phyloP scores from a whole-genome alignment of 208 protist genomes.

The Wallacemonas rigidus region DNA sequence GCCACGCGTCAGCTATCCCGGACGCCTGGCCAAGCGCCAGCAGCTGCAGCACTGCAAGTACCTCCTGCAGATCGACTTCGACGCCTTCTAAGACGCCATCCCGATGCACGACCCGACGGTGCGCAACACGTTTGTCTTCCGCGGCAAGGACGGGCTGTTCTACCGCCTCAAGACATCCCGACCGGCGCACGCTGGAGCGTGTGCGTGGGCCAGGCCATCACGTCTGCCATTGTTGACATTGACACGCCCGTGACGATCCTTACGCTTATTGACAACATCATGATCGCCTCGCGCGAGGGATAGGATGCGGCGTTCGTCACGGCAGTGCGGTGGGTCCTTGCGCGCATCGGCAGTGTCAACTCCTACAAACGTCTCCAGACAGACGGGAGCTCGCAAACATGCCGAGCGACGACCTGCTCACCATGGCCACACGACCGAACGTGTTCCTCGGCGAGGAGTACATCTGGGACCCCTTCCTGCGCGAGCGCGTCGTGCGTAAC shows the following conservation, averaged over 20 bases:
- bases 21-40: conserved; percentile 25
- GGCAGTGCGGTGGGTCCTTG: conserved; percentile 19
- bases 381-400: conserved; percentile 17
- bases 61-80: conserved; percentile 40
- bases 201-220: conserved; percentile 25
- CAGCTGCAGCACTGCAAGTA: conserved; percentile 10
- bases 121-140: conserved; percentile 33
- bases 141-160: not conserved
- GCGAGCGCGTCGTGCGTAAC: conserved; percentile 30
- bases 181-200: conserved; percentile 37
- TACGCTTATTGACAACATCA: conserved; percentile 36
- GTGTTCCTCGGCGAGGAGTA: conserved; percentile 41
- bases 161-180: conserved; percentile 27
- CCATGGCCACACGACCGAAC: not conserved
- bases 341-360: conserved; percentile 23
- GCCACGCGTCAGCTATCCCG: too few relatives aligned
- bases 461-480: conserved; percentile 11
- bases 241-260: conserved; percentile 20
- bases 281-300: conserved; percentile 29
- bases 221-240: conserved; percentile 27
- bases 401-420: conserved; percentile 22
- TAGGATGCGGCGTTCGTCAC: conserved; percentile 26
- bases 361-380: conserved; percentile 24
- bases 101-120: conserved; percentile 21
- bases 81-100: conserved; percentile 40